Conservation (phyloP, 768 basidiomycete species). For the Terana coerulea region DNA sequence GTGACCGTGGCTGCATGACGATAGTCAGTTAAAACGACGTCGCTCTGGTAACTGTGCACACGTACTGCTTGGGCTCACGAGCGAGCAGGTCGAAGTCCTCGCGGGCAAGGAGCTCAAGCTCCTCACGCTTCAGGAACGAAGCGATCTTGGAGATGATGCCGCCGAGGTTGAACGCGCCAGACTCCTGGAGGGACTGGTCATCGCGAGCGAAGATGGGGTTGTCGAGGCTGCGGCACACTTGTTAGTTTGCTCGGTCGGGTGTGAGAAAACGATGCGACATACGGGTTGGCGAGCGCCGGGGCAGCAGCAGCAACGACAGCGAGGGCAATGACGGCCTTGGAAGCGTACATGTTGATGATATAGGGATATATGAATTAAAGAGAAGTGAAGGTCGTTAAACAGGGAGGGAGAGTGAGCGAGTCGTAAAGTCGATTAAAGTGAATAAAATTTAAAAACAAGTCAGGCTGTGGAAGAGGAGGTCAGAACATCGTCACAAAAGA, state of each 20-base stretch:
- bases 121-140: constrained; percentile 4
- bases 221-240: background rate
- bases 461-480: background rate
- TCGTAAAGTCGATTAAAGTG: background rate
- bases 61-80: no score
- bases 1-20: no score
- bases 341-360: constrained; percentile 3
- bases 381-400: background rate
- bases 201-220: background rate
- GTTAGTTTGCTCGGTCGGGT: no score
- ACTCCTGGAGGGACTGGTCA: background rate
- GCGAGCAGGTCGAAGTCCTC: no score
- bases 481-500: background rate
- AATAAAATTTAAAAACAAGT: constrained; percentile 1
- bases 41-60: no score
- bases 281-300: constrained; percentile 1
- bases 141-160: constrained; percentile 1
- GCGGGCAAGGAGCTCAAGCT: no score
- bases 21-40: no score
- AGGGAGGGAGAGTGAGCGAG: background rate
- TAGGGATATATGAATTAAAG: background rate
- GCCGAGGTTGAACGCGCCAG: constrained; percentile 6
- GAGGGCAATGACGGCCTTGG: constrained; percentile 4
- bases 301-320: background rate
- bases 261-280: no score